These are phyloP conservation scores for Saturnispora diversa DNA, from an alignment of 805 yeast species.

Conservation along the genomic window DNA sequence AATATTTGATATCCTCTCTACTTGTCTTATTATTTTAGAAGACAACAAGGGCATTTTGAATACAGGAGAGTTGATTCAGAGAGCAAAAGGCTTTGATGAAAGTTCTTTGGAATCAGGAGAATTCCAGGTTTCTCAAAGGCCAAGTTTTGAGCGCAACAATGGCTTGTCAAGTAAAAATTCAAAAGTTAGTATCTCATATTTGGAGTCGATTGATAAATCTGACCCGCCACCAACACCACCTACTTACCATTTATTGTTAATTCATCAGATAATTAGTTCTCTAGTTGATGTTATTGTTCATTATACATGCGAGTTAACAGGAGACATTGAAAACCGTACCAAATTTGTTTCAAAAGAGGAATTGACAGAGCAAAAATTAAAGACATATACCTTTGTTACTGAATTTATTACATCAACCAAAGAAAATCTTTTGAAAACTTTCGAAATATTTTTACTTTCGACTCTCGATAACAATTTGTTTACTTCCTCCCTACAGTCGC, in stretches of 20 bases:
- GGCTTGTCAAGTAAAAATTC: constrained; percentile 37
- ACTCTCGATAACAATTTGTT: constrained; percentile 65
- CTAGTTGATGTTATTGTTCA: constrained; percentile 65
- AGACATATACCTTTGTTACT: constrained; percentile 17
- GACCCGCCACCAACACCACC: constrained; percentile 67
- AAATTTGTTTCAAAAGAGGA: constrained; percentile 8
- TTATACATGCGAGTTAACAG: constrained; percentile 32
- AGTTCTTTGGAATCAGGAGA: constrained; percentile 9
- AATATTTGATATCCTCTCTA: constrained; percentile 44
- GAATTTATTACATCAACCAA: constrained; percentile 32
- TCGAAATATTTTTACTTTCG: constrained; percentile 50
- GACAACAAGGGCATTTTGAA: constrained; percentile 30
- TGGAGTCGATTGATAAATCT: constrained; percentile 73
- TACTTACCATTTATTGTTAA: constrained; percentile 53
- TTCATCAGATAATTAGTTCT: constrained; percentile 43
- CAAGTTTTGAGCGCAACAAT: not conserved
- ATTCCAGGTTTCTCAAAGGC: not conserved
- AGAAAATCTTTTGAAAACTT: constrained; percentile 35
- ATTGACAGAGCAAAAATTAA: constrained; percentile 3
- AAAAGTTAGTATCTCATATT: constrained; percentile 42
- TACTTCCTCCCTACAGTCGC: constrained; percentile 56
- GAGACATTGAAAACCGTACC: constrained; percentile 14
- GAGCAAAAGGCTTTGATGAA: constrained; percentile 15
- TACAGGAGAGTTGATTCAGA: constrained; percentile 29
- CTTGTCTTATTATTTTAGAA: constrained; percentile 32